These are phyloP conservation scores for Trichoderma asperelloides DNA, from an alignment of 495 filamentous ascomycete genomes.

Conservation along the genomic window DNA sequence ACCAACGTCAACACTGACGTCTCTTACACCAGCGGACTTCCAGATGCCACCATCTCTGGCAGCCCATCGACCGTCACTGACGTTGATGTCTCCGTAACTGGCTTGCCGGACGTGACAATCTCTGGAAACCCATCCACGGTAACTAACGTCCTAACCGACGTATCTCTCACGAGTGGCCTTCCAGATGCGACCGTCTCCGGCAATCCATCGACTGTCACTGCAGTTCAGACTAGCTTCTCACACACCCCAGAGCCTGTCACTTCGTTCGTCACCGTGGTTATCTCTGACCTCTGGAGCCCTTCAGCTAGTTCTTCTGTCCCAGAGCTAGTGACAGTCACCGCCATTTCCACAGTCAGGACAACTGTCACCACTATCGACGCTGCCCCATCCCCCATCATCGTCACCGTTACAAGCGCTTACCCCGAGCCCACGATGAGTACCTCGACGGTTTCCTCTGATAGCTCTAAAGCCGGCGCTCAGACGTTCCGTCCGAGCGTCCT, in stretches of 20 bases:
- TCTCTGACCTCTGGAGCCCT: background rate
- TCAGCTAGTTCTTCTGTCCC: conserved; percentile 10
- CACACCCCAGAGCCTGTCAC: background rate
- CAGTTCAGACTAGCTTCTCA: conserved; percentile 17
- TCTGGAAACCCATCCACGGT: background rate
- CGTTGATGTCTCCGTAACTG: conserved; percentile 10
- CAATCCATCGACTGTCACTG: conserved; percentile 9
- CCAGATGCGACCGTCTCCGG: conserved; percentile 9
- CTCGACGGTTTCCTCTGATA: conserved; percentile 4
- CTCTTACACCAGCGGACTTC: background rate
- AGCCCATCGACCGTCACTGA: conserved; percentile 12
- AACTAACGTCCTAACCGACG: conserved; percentile 8
- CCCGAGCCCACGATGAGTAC: background rate
- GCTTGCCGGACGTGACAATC: conserved; percentile 8
- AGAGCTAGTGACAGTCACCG: conserved; percentile 1
- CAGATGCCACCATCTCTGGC: conserved; percentile 7
- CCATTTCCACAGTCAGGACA: conserved; percentile 4
- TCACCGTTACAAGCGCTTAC: conserved; percentile 12
- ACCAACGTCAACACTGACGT: conserved; percentile 9
- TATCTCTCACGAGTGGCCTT: conserved; percentile 1
- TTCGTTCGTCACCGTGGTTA: background rate
- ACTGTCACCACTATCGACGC: conserved; percentile 6
- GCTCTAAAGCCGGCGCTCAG: conserved; percentile 6
- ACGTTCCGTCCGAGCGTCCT: conserved; percentile 10
- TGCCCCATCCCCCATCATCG: conserved; percentile 9